Base-by-base conservation (phyloP, 805 yeast genomes). In the Priceomyces fermenticarens region DNA sequence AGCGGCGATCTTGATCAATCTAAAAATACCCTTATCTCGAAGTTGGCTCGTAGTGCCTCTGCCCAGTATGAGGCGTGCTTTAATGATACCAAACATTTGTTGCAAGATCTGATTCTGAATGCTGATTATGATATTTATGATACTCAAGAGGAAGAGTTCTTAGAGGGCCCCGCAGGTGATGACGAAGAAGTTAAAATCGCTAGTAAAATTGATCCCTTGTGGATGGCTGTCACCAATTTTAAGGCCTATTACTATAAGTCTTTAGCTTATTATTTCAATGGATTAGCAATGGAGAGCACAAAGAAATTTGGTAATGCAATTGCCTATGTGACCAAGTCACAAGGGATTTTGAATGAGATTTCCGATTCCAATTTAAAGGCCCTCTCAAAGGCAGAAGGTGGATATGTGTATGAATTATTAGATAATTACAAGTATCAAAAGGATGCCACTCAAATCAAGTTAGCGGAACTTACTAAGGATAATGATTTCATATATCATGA, bases 401-500 rank as follows among this genome's bases (percentile, higher is more conserved):
- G 53, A 26, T 64, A 58, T 7, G 60, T 54, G 10, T 68, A 64
- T 47, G 73, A 65, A 27, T 43, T 69, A 33, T 54, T 70, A 41
- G 75, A 70, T 42, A 66, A 64, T 42, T 63, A 53, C 49, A 69
- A 70, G 45, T 67, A 55, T 40, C 75, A 70, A 40, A 65, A 63
- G 40, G 73, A 70, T 46, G 67, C 68, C 0, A 53, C 63, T 39
- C 46, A 39, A 1, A 70, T 70, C 38, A 70, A 70, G 37, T 50
- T 70, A 36, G 47, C 48, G 9, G 74, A 68, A 20, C 48, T 87
- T 50, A 80, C 75, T 17, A 88, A 85, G 49, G 98, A 91, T 55
- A 91, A 91, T 54, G 97, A 91, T 57, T 83, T 80, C 52, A 87
- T 91, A 29, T 91, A 87, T 56, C 96, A 93, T 60, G 91, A 85